phyloP scores from a whole-genome alignment of 352 stramenopile species.

The Phytophthora syringae region DNA sequence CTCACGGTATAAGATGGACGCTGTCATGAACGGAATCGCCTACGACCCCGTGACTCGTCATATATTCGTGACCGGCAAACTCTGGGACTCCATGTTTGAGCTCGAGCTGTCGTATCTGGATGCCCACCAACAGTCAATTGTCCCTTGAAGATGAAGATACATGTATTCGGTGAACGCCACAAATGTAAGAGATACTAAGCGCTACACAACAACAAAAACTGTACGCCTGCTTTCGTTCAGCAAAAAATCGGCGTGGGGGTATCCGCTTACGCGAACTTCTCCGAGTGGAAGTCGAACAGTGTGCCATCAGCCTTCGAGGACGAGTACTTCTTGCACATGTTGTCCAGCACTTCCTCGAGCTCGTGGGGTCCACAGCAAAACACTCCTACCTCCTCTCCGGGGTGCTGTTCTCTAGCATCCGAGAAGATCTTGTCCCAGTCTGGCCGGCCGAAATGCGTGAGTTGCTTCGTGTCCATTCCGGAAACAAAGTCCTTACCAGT shows the following conservation, averaged over 20 bases:
- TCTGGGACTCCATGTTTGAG: conserved; percentile 89
- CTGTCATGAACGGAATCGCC: conserved; percentile 92
- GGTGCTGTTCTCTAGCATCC: conserved; percentile 52
- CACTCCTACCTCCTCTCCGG: conserved; percentile 80
- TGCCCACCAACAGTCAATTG: conserved; percentile 13
- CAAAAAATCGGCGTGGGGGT: conserved; percentile 12
- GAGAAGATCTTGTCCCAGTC: conserved; percentile 85
- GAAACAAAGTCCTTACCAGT: conserved; percentile 84
- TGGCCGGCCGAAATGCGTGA: conserved; percentile 87
- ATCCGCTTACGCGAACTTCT: conserved; percentile 74
- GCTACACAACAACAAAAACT: conserved; percentile 18
- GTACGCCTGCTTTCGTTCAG: conserved; percentile 25
- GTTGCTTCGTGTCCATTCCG: conserved; percentile 75
- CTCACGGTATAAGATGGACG: conserved; percentile 49
- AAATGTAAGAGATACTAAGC: conserved; percentile 23
- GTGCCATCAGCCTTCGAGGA: conserved; percentile 61
- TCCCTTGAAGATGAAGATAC: conserved; percentile 14
- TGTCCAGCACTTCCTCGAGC: conserved; percentile 76
- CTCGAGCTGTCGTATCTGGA: conserved; percentile 70
- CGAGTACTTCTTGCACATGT: conserved; percentile 75
- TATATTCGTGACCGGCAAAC: conserved; percentile 81
- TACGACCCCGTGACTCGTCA: conserved; percentile 67
- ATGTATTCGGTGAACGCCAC: conserved; percentile 14
- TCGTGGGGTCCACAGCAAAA: conserved; percentile 88
- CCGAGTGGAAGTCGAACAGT: conserved; percentile 85